Evolutionary conservation across 441 rosid genomes (phyloP).

Genomic region (Hura crepitans): DNA sequence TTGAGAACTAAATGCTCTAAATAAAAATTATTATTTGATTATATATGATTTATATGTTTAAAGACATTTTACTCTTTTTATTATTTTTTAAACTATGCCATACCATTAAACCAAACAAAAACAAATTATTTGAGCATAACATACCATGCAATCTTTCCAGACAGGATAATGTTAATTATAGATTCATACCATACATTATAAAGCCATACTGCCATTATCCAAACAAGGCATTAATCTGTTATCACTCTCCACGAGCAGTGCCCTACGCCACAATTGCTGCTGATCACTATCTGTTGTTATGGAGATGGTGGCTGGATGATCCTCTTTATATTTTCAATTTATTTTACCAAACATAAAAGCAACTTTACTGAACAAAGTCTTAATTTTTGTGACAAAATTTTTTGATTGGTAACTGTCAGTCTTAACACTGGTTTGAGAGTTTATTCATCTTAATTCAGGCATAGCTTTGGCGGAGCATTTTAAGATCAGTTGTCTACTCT

Average conservation of each 20-base stretch:
- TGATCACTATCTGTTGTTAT: background rate
- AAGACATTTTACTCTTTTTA: no score
- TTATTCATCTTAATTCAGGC: background rate
- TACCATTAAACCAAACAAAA: no score
- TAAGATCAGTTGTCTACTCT: background rate
- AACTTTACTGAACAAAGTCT: background rate
- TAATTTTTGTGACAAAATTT: background rate
- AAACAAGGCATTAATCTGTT: no score
- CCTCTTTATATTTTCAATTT: background rate
- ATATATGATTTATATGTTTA: no score
- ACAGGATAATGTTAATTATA: no score
- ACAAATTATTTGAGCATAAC: no score
- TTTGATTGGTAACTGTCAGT: background rate
- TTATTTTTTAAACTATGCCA: no score
- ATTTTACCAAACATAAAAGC: background rate
- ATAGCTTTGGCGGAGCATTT: background rate
- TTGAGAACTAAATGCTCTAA: no score
- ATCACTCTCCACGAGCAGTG: background rate
- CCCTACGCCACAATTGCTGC: background rate
- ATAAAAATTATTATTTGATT: no score
- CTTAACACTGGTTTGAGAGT: background rate
- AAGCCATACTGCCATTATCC: no score
- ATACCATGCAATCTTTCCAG: no score
- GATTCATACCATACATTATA: no score
- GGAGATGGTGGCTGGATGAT: constrained; percentile 7